Evolutionary conservation across 495 filamentous ascomycete species (phyloP).

Genomic region (Tuber aestivum): DNA sequence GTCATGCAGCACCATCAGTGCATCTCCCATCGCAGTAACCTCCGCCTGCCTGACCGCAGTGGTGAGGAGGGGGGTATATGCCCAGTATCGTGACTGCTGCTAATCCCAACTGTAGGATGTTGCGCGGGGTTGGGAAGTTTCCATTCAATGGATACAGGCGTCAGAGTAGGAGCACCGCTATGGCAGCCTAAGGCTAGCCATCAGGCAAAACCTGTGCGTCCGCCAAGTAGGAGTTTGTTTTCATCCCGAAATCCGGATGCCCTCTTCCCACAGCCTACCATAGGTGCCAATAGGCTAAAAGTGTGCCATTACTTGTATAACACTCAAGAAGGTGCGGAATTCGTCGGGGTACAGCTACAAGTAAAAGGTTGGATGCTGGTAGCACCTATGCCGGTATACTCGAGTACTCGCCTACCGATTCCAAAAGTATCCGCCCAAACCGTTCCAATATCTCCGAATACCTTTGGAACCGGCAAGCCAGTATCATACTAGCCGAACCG

Average conservation of each 20-base stretch:
- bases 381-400: background rate
- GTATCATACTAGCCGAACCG: no score
- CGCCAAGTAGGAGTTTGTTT: background rate
- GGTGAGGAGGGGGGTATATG: background rate
- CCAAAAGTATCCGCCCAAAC: no score
- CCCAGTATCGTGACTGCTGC: background rate
- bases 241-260: background rate
- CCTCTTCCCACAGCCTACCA: background rate
- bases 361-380: background rate
- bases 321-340: background rate
- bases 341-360: background rate
- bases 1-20: background rate
- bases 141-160: background rate
- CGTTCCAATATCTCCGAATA: no score
- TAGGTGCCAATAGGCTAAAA: background rate
- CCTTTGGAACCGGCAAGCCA: no score
- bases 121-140: background rate
- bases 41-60: background rate
- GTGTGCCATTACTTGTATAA: background rate
- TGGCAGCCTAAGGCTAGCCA: background rate
- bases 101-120: background rate
- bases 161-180: background rate
- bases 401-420: no score
- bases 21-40: background rate
- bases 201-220: background rate